Base-by-base conservation (phyloP, 106 monocot genomes). In the Phalaenopsis aphrodite region DNA sequence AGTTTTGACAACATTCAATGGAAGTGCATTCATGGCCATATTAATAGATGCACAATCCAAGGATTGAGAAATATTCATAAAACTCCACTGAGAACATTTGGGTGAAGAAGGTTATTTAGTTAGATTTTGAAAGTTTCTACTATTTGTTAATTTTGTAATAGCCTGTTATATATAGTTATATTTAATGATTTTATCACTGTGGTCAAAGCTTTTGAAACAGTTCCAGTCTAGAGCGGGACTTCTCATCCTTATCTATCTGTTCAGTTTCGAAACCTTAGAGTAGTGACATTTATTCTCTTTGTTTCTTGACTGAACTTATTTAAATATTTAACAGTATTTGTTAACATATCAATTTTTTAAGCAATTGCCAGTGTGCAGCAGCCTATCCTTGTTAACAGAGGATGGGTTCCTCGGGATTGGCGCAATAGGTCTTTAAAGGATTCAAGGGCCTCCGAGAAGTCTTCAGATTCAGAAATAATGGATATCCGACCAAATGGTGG, bases 401-500 rank as follows among this genome's bases (percentile, higher is more conserved):
- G 98, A 68, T 99, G 98, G 98, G 98, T 95, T 41, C 94, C 98
- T 38, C 91, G 84, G 36, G 78, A 72, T 30, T 99, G 98, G 98
- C 79, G 88, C 45, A 76, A 93, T 66, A 89, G 86, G 46, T 15
- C 61, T 79, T 24, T 64, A 21, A 83, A 84, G 42, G 72, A 84
- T 81, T 48, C 66, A 80, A 55, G 74, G 56, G 81, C 79, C 79
- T 19, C 61, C 65, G 75, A 86, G 41, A 65, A 82, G 56, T 19
- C 48, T 87, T 80, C 77, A 67, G 55, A 49, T 55, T 78, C 74
- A 77, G n/a, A 83, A 69, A 47, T 36, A 81, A 48, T 56, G 43
- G 78, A 77, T 55, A 23, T 12, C 14, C 72, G 77, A 47, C 24
- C 71, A 47, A 82, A 79, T 58, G 81, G 81, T 43, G 78, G 71